Evolutionary conservation across 495 filamentous ascomycete species (phyloP), one percentile per base, ranked within the genome.

Genomic region (Trichoderma orchidacearum): DNA sequence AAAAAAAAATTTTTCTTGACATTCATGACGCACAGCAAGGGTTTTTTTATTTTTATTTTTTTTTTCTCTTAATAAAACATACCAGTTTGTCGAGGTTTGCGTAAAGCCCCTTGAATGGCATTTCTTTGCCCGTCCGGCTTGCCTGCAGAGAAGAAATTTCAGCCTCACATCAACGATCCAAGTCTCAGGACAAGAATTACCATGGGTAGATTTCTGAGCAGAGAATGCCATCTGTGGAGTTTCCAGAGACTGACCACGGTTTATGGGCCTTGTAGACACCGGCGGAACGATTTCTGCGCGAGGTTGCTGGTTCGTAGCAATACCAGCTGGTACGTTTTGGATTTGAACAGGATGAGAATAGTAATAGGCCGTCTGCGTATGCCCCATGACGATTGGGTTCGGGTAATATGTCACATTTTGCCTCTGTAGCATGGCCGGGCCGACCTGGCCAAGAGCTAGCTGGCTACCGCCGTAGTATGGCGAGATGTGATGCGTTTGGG

Each of bases 81-180:
- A 76, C 75, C 75, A 56, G 69, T 76, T 70, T 96, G 90, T 64
- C 88, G 89, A 27, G 92, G 92, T 62, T 96, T 97, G 61, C 91
- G 78, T 12, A 90, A 89, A 13, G 92, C 90, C n/a, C 90, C 91
- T 61, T 90, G 81, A 51, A 88, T 86, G 29, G 86, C 76, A 32
- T 73, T 72, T 48, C 66, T 71, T 45, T 65, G 67, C 30, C 59
- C 51, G 3, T 65, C 65, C 18, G 59, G 15, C 6, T 11, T 12
- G 7, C 1, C 21, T 48, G 21, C 15, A 15, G 34, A 36, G 8
- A 36, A 36, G 34, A 23, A 13, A 48, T n/a, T n/a, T n/a, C n/a
- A n/a, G n/a, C n/a, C n/a, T n/a, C n/a, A n/a, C n/a, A n/a, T n/a
- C n/a, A n/a, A n/a, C n/a, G n/a, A n/a, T n/a, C n/a, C n/a, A 27